These are phyloP conservation scores for Microdochium trichocladiopsis DNA, from an alignment of 2,329 filamentous ascomycete genomes.

Conservation along the genomic window DNA sequence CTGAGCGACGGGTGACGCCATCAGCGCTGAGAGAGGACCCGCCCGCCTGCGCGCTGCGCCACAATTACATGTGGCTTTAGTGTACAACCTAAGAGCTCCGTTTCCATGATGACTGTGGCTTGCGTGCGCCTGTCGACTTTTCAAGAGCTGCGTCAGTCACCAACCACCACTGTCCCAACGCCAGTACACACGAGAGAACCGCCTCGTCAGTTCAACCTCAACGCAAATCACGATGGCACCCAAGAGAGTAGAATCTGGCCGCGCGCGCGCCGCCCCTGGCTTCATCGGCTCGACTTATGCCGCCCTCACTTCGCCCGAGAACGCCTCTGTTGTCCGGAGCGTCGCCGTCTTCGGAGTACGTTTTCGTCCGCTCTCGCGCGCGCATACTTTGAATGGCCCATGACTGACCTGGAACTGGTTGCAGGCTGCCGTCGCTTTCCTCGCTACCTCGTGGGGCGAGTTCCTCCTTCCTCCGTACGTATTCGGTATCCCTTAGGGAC, in stretches of 20 bases:
- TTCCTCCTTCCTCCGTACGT: conserved; percentile 58
- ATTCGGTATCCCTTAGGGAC: background rate
- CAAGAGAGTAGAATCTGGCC: conserved; percentile 43
- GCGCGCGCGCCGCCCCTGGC: conserved; percentile 39
- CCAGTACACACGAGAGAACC: background rate
- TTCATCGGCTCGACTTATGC: conserved; percentile 53
- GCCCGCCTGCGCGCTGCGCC: background rate
- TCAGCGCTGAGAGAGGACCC: background rate
- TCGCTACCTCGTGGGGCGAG: conserved; percentile 62
- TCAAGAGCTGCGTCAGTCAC: background rate
- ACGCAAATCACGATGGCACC: conserved; percentile 46
- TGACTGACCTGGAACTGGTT: background rate
- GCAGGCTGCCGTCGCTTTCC: conserved; percentile 58
- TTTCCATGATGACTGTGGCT: background rate
- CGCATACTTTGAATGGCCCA: background rate
- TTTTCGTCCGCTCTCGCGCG: conserved; percentile 8
- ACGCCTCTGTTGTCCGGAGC: conserved; percentile 61
- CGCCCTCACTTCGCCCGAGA: conserved; percentile 58
- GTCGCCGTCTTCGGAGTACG: conserved; percentile 62
- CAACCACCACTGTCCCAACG: background rate
- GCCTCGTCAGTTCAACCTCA: background rate
- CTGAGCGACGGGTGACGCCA: background rate
- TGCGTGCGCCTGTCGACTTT: background rate
- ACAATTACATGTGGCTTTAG: background rate
- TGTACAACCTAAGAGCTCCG: background rate